Base-by-base conservation (phyloP, 768 basidiomycete species). In the Exidia glandulosa region DNA sequence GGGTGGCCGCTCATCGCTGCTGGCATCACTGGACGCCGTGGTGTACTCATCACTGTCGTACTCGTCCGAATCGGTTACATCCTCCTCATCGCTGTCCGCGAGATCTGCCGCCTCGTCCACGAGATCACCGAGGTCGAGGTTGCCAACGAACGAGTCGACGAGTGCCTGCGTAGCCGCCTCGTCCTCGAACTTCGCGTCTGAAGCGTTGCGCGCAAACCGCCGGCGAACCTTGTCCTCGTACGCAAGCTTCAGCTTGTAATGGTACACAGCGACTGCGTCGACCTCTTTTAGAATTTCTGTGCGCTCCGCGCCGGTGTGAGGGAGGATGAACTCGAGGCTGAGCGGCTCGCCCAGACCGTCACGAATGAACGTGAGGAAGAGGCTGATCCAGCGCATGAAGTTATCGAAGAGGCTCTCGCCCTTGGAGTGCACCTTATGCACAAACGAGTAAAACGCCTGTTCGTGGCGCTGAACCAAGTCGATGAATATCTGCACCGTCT, bases 371-470 rank as follows among this genome's bases (percentile, higher is more conserved):
- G 88, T 88, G 61, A 98, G 79, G 76, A 98, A 98, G 34, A 90
- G 82, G 72, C 98, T 94, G 71, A 96, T 88, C 96, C 96, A 99
- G 37, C 79, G 81, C 93, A 97, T 97, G 60, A 99, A 83, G 66
- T 80, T 83, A 67, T 94, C 88, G 71, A 99, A 99, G 13, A 99
- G 79, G 25, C 86, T 88, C 67, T 94, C 88, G 34, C 96, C 96
- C 70, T 97, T 97, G 50, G 92, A 87, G 68, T 99, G 96, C 2
- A 99, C 96, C 66, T 95, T 96, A 81, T 99, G 93, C 30, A 99
- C 94, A 69, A 99, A 99, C 60, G 80, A 79, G 77, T 99, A 99
- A 76, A 98, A 98, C 0, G 92, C 75, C 68, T 94, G 91, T 66
- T 98, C 94, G 71, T 99, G 96, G 14, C 96, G 83, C 67, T 88